Base-by-base conservation (phyloP, 306 rosid genomes). In the Quercus alba region DNA sequence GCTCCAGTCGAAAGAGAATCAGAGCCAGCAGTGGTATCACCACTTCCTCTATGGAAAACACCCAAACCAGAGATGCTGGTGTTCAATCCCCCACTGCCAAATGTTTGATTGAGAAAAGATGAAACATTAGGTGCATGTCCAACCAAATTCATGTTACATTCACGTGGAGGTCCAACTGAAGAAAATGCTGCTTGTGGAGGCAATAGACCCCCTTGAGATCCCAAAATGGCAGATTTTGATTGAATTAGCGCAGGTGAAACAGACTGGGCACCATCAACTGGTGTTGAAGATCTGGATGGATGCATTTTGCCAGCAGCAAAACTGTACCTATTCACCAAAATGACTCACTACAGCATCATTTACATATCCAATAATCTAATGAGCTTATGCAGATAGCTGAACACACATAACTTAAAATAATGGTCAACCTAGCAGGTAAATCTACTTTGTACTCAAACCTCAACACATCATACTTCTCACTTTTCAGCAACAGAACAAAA, bases 191-290 rank as follows among this genome's bases (percentile, higher is more conserved):
- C 61, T 86, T 90, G 98, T 6, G 89, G 84, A 77, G 98, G 92
- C 56, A 89, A 58, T 17, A 91, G 81, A 76, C 92, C 91, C 74
- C 94, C 97, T 86, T 88, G 97, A 88, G 79, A 89, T 78, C 97
- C 97, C 85, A 89, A 17, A 91, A 94, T 82, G 78, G 93, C 92
- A 1, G 97, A 94, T 82, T 92, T 89, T 1, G 94, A 81, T 81
- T 94, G 90, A 89, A 94, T 75, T 51, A 92, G 90, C 5, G 94
- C 86, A 33, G 94, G 87, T 0, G 94, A 63, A 59, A 94, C 89
- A 80, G 97, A 92, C 82, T 91, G 97, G 81, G 89, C 82, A 83
- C 94, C 90, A 78, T 94, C 94, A 74, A 94, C 91, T 12, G 90
- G 92, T 69, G 94, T 82, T 77, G 94, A 87, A 59, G 92, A 93